phyloP scores from a whole-genome alignment of 2,329 filamentous ascomycete genomes.

The Cadophora sp. region DNA sequence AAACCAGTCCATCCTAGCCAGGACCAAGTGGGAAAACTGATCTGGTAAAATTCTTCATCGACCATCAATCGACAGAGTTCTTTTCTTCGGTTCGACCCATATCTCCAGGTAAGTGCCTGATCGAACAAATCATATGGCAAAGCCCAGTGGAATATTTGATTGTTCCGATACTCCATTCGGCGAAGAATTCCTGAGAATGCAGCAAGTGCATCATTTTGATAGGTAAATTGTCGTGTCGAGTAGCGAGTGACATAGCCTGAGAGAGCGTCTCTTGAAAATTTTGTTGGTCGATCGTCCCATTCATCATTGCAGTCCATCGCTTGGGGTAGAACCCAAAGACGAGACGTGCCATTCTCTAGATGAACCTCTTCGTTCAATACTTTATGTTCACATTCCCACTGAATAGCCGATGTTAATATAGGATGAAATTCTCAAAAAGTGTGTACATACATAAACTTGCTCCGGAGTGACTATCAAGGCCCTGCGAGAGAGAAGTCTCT shows the following conservation, averaged over 20 bases:
- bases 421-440: neutral
- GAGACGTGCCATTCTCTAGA: neutral
- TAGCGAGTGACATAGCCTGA: constrained; percentile 15
- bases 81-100: neutral
- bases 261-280: constrained; percentile 6
- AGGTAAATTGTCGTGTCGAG: constrained; percentile 16
- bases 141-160: constrained; percentile 12
- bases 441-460: constrained; percentile 9
- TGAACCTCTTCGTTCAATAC: neutral
- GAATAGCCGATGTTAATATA: neutral
- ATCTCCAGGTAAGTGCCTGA: constrained; percentile 7
- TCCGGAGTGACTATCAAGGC: constrained; percentile 28
- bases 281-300: constrained; percentile 7
- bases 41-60: neutral
- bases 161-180: constrained; percentile 15
- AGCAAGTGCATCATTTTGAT: constrained; percentile 15
- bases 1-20: constrained; percentile 16
- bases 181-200: constrained; percentile 17
- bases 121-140: constrained; percentile 13
- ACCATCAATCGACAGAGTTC: constrained; percentile 12
- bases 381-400: constrained; percentile 13
- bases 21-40: constrained; percentile 14
- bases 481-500: constrained; percentile 20
- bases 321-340: constrained; percentile 5
- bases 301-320: constrained; percentile 17